Conservation (phyloP, 768 basidiomycete genomes). For the Tulasnella sp. region DNA sequence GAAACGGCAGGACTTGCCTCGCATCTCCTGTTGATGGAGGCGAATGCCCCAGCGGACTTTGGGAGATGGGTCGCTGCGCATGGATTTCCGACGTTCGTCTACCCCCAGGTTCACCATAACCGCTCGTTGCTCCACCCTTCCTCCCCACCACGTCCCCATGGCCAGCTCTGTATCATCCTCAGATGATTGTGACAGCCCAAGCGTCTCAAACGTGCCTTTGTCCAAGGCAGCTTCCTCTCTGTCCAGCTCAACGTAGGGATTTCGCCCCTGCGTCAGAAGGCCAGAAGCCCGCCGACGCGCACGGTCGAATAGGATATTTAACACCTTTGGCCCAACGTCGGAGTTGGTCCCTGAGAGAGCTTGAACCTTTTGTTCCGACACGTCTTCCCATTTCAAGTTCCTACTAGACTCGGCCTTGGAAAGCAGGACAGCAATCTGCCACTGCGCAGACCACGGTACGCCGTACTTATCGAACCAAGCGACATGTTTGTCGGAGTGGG, state of each 20-base stretch:
- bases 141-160: conserved; percentile 46
- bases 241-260: conserved; percentile 51
- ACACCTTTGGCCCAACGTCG: conserved; percentile 29
- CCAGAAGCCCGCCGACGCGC: background rate
- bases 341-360: conserved; percentile 31
- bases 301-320: conserved; percentile 21
- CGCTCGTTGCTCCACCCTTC: conserved; percentile 37
- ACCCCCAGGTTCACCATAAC: background rate
- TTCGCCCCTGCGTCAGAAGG: background rate
- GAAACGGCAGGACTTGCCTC: conserved; percentile 49
- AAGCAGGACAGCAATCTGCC: conserved; percentile 45
- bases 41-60: conserved; percentile 26
- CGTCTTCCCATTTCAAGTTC: conserved; percentile 29
- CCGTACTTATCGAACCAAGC: conserved; percentile 27
- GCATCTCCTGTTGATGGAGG: conserved; percentile 43
- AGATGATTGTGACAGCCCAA: conserved; percentile 35
- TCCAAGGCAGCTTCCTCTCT: conserved; percentile 41
- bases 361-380: conserved; percentile 31
- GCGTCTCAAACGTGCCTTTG: conserved; percentile 32
- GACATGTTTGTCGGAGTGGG: background rate
- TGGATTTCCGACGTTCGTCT: background rate
- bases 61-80: background rate
- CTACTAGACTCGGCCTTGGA: conserved; percentile 27
- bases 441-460: conserved; percentile 44
- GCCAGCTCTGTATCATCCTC: conserved; percentile 14